Evolutionary conservation across 805 yeast genomes (phyloP).

Genomic region (Candida wancherniae): DNA sequence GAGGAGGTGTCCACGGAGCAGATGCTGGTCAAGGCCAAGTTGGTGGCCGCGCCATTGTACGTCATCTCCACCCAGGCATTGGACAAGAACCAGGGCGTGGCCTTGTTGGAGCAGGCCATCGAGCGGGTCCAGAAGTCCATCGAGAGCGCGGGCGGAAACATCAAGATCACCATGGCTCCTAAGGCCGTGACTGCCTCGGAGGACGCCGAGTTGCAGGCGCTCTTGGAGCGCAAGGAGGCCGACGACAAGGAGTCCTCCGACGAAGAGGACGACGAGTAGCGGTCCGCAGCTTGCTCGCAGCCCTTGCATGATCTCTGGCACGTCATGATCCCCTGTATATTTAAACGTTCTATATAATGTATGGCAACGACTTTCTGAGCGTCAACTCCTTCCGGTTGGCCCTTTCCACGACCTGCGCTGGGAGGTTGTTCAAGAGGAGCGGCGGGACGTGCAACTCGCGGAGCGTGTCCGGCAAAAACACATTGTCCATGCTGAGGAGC

Average conservation of each 20-base stretch:
- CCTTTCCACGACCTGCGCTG: slow-evolving; percentile 34
- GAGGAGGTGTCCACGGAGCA: slow-evolving; percentile 79
- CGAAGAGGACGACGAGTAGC: slow-evolving; percentile 54
- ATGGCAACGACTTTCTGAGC: slow-evolving; percentile 12
- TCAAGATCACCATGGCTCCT: slow-evolving; percentile 95
- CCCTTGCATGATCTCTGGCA: slow-evolving; percentile 2
- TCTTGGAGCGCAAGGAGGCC: slow-evolving; percentile 87
- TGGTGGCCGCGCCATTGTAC: slow-evolving; percentile 96
- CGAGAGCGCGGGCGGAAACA: slow-evolving; percentile 71
- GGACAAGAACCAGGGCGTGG: slow-evolving; percentile 87
- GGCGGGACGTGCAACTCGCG: slow-evolving; percentile 34
- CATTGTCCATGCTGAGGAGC: slow-evolving; percentile 32
- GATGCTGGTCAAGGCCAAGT: slow-evolving; percentile 85
- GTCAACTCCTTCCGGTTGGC: slow-evolving; percentile 33
- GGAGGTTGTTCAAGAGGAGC: slow-evolving; percentile 31
- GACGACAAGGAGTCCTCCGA: slow-evolving; percentile 83
- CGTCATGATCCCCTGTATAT: slow-evolving; percentile 11
- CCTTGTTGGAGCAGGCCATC: slow-evolving; percentile 72
- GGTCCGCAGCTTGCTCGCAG: slow-evolving; percentile 1
- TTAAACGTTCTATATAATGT: slow-evolving; percentile 10
- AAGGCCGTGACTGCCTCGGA: slow-evolving; percentile 98
- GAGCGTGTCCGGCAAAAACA: slow-evolving; percentile 34
- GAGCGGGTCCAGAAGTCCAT: slow-evolving; percentile 68
- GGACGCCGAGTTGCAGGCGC: slow-evolving; percentile 94
- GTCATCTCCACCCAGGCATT: slow-evolving; percentile 89